Evolutionary conservation across 2,329 filamentous ascomycete genomes (phyloP), one percentile per base, ranked within the genome.

Genomic region (Ophiostoma himal-ulmi): DNA sequence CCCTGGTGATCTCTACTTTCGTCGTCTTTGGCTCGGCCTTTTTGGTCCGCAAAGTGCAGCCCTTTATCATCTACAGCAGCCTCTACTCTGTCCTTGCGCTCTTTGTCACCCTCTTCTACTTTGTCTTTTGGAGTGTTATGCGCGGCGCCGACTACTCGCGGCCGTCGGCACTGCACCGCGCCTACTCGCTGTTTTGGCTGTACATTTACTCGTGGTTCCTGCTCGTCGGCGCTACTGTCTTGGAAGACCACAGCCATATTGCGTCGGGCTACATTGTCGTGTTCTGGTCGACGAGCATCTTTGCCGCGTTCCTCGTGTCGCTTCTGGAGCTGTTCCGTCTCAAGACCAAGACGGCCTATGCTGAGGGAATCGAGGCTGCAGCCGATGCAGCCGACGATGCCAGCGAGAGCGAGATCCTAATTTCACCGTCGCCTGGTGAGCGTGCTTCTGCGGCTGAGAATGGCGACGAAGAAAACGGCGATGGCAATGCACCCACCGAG

Each of bases 61-160:
- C 94, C 0, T 86, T 92, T 75, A 93, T 98, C 75, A 83, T 95
- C n/a, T 95, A 97, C 81, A 94, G 92, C 80, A 96, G 91, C 75
- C 85, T 89, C 67, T 98, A 95, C 78, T 85, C 91, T 5, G 90
- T 97, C 1, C 96, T 93, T 92, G 87, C 88, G 37, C 96, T 96
- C 89, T 91, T 93, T 81, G 77, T 94, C 0, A 91, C 91, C 0
- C 83, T 92, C 0, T 97, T 93, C 83, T 88, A 95, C 76, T 89
- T 91, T 71, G 79, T 89, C 26, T 89, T 93, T 65, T 98, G 94
- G 94, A 89, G 93, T 73, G 83, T 96, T 48, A 88, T 93, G 75
- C 87, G 90, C 22, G 89, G 91, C 1, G 91, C 92, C 20, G 90
- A 93, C 76, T 91, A 89, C 72, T 87, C 91, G 67, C 87, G 94